A percentile compares a stretch with the other conserved stretches of the same genome.
These are phyloP conservation scores for Leccinum broughii DNA, from an alignment of 768 basidiomycete species.

Conservation along the genomic window DNA sequence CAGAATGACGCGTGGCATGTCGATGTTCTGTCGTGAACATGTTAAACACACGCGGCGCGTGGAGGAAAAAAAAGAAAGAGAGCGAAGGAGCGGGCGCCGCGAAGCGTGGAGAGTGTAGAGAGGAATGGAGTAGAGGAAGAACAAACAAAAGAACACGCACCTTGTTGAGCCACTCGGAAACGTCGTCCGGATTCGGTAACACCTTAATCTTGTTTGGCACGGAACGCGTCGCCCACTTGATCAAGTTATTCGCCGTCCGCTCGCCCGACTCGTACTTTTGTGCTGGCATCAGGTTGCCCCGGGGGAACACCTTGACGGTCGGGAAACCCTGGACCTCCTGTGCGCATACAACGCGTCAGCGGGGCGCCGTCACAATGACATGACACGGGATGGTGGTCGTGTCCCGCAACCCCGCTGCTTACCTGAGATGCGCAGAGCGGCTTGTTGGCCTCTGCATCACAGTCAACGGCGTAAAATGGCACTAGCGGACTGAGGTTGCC, in stretches of 20 bases:
- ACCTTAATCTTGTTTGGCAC: constrained; percentile 72
- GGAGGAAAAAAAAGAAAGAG: background rate
- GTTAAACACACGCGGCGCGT: background rate
- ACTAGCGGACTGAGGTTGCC: constrained; percentile 76
- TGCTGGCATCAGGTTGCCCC: constrained; percentile 62
- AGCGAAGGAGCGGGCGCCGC: background rate
- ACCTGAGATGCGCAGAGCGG: constrained; percentile 79
- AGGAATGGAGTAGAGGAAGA: background rate
- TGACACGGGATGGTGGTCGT: too few relatives aligned
- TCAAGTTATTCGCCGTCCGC: constrained; percentile 69
- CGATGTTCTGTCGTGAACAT: constrained; percentile 33
- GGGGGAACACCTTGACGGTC: constrained; percentile 89
- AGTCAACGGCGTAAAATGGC: constrained; percentile 92
- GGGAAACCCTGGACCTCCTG: constrained; percentile 89
- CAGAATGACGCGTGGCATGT: constrained; percentile 60
- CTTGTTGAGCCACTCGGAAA: constrained; percentile 67
- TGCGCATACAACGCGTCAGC: background rate
- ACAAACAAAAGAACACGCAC: constrained; percentile 41
- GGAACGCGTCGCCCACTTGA: constrained; percentile 72
- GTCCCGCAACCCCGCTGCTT: constrained; percentile 1
- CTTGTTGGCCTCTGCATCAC: constrained; percentile 81
- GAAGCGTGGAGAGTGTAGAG: background rate
- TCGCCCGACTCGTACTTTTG: constrained; percentile 68
- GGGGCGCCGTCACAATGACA: background rate
- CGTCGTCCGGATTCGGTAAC: constrained; percentile 54